Evolutionary conservation across 768 basidiomycete genomes (phyloP).

Genomic region (Boletus rubescentipes): DNA sequence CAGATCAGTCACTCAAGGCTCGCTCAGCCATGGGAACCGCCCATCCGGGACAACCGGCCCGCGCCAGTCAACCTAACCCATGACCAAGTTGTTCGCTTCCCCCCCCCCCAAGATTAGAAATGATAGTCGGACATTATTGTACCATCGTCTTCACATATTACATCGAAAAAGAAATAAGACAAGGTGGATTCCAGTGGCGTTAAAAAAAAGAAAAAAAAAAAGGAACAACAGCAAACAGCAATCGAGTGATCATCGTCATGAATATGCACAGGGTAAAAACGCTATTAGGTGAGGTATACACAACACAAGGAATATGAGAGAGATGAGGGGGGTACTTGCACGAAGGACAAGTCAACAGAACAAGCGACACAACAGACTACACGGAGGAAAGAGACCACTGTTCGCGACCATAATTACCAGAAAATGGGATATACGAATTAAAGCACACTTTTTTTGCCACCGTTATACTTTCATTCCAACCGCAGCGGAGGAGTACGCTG

Average conservation of each 20-base stretch:
- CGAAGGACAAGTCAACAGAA: neutral
- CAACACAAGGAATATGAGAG: conserved; percentile 10
- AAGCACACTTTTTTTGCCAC: conserved; percentile 5
- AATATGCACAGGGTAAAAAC: conserved; percentile 29
- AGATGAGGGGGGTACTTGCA: conserved; percentile 15
- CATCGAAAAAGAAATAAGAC: too few species aligned
- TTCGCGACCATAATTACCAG: conserved; percentile 27
- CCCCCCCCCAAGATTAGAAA: too few species aligned
- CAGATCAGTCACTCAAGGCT: too few species aligned
- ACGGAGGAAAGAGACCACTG: conserved; percentile 19
- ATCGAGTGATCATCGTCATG: neutral
- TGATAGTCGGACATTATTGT: too few species aligned
- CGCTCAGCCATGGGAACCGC: too few species aligned
- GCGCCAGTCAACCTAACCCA: too few species aligned
- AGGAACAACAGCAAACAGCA: too few species aligned
- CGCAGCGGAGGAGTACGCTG: conserved; percentile 45
- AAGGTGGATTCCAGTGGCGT: too few species aligned
- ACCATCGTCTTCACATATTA: too few species aligned
- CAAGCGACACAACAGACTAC: neutral
- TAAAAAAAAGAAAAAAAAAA: neutral
- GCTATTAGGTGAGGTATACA: conserved; percentile 26
- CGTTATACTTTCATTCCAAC: conserved; percentile 48
- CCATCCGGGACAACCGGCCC: too few species aligned
- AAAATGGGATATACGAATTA: conserved; percentile 26
- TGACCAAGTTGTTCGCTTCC: too few species aligned